Conservation (phyloP, 139 green algal genomes). For the Pseudopediastrum boryanum region DNA sequence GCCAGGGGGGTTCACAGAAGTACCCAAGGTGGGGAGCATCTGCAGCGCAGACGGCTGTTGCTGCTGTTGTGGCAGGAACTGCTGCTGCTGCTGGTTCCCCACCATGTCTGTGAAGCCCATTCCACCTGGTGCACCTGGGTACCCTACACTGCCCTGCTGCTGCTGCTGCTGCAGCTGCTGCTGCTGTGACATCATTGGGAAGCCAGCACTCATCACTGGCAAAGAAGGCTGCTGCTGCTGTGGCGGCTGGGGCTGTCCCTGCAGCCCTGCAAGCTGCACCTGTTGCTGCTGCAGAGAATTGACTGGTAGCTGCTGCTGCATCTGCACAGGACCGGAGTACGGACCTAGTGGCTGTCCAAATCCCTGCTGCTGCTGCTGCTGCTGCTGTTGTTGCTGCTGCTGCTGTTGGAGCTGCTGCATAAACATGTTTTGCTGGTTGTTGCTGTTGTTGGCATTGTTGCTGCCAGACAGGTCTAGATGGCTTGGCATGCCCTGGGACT, state of each 20-base stretch:
- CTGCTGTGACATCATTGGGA: not conserved
- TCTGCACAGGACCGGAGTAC: not conserved
- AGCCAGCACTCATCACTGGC: not conserved
- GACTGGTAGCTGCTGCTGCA: not conserved
- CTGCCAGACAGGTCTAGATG: not conserved
- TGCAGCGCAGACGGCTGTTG: slow-evolving; percentile 1
- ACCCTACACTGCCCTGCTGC: not conserved
- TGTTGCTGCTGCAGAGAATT: slow-evolving; percentile 3
- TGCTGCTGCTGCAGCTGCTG: slow-evolving; percentile 19
- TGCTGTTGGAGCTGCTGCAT: slow-evolving; percentile 19
- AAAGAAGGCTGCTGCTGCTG: not conserved
- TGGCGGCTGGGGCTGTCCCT: not conserved
- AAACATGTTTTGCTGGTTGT: not conserved
- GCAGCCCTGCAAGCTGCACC: not conserved
- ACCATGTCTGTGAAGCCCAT: not conserved
- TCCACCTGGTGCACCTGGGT: not conserved
- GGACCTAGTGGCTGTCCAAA: not conserved
- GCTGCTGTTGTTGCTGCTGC: not conserved
- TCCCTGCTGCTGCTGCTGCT: not conserved
- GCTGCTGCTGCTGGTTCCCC: not conserved
- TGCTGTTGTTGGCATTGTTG: slow-evolving; percentile 5
- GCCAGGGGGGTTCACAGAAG: too few species aligned
- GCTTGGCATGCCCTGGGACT: slow-evolving; percentile 29
- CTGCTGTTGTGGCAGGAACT: not conserved
- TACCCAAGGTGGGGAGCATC: not conserved